These are phyloP conservation scores for Myxozyma vanderwaltii DNA, from an alignment of 805 yeast genomes.

Conservation along the genomic window DNA sequence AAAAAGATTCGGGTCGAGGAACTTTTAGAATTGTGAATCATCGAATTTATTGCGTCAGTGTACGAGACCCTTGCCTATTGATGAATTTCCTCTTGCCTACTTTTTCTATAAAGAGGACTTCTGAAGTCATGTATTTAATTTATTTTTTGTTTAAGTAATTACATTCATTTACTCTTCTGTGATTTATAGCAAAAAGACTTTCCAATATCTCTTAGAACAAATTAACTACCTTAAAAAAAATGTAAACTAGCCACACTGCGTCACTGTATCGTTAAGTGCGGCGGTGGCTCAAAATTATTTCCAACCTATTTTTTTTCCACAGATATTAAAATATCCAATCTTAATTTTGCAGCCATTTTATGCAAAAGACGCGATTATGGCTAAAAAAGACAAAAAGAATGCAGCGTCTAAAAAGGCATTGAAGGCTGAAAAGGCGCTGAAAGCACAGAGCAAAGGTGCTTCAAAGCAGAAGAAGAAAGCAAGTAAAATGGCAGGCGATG, in stretches of 20 bases:
- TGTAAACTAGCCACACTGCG: not conserved
- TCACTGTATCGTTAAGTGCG: not conserved
- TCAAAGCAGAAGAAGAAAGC: constrained; percentile 71
- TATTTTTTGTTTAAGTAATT: too few relatives aligned
- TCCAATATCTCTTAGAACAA: too few relatives aligned
- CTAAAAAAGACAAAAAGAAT: constrained; percentile 79
- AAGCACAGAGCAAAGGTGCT: constrained; percentile 73
- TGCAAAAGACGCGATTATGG: too few relatives aligned
- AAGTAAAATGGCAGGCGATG: constrained; percentile 74
- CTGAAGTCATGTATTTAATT: too few relatives aligned
- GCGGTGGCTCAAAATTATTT: constrained; percentile 3
- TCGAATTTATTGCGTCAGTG: not conserved
- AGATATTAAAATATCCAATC: too few relatives aligned
- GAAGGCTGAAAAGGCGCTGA: constrained; percentile 77
- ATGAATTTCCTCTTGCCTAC: not conserved
- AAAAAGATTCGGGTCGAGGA: not conserved
- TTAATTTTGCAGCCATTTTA: too few relatives aligned
- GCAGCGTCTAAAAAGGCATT: constrained; percentile 88
- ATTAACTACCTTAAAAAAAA: too few relatives aligned
- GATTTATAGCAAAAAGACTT: too few relatives aligned
- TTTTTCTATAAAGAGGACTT: not conserved
- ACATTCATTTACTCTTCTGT: too few relatives aligned
- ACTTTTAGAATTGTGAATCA: not conserved
- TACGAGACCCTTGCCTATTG: not conserved
- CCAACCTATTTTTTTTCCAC: not conserved